A percentile compares a stretch with the other conserved stretches of the same genome.
Evolutionary conservation across 192 early-diverging fungal species (phyloP).

Genomic region (Linnemannia schmuckeri): DNA sequence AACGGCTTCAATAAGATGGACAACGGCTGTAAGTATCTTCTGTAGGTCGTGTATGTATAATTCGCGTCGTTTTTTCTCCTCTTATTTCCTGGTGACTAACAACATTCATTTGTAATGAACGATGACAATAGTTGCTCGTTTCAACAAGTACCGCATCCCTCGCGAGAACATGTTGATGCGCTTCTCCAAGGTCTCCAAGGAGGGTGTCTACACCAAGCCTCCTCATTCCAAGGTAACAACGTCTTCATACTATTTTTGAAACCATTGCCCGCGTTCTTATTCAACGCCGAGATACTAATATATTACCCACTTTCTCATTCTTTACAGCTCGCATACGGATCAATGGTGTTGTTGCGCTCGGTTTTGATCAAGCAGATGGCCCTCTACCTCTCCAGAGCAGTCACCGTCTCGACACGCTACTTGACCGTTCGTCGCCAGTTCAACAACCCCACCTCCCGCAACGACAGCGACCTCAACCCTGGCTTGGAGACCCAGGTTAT

Average conservation of each 20-base stretch:
- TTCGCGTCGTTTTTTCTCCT: not conserved
- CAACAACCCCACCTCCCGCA: slow-evolving; percentile 43
- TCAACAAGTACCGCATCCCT: slow-evolving; percentile 77
- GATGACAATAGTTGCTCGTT: slow-evolving; percentile 62
- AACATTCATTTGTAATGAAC: slow-evolving; percentile 41
- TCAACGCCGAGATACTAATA: not conserved
- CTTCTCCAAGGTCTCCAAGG: slow-evolving; percentile 63
- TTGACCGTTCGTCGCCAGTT: slow-evolving; percentile 59
- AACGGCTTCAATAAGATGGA: slow-evolving; percentile 59
- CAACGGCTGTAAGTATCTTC: slow-evolving; percentile 45
- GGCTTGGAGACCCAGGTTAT: slow-evolving; percentile 62
- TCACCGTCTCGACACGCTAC: slow-evolving; percentile 60
- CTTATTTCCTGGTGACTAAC: slow-evolving; percentile 31
- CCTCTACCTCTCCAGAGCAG: slow-evolving; percentile 57
- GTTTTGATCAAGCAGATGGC: slow-evolving; percentile 63
- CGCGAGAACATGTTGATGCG: slow-evolving; percentile 67
- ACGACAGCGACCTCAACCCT: slow-evolving; percentile 56
- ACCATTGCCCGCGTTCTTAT: not conserved
- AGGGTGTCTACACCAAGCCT: slow-evolving; percentile 68
- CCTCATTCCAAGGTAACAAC: slow-evolving; percentile 60
- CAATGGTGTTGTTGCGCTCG: slow-evolving; percentile 72
- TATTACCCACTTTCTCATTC: not conserved
- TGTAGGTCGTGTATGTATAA: not conserved
- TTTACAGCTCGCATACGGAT: slow-evolving; percentile 67
- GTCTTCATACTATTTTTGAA: not conserved